A percentile compares a stretch with the other conserved stretches of the same genome.
Conservation (phyloP, 75 land plant species). For the Cryptomeria japonica region DNA sequence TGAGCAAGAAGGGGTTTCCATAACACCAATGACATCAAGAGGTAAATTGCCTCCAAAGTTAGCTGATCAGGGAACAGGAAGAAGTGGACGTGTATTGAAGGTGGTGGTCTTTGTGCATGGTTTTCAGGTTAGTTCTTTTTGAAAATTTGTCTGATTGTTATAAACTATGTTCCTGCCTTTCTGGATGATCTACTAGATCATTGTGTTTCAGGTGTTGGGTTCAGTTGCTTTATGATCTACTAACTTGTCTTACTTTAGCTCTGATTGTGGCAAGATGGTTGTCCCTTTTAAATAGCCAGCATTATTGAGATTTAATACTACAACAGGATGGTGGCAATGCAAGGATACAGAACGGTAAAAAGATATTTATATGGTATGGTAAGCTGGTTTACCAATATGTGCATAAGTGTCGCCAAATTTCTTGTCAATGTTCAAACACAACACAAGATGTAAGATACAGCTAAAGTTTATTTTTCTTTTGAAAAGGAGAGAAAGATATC, state of each 20-base stretch:
- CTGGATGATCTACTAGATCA: not conserved
- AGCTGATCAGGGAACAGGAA: conserved; percentile 10
- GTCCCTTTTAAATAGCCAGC: not conserved
- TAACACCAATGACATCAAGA: not conserved
- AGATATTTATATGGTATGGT: not conserved
- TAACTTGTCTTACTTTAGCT: not conserved
- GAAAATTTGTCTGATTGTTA: not conserved
- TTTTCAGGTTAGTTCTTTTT: conserved; percentile 54
- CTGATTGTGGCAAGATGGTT: not conserved
- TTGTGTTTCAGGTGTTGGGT: not conserved
- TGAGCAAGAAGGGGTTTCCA: conserved; percentile 17
- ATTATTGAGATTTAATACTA: not conserved
- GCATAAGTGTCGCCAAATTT: no score
- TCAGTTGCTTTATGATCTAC: not conserved
- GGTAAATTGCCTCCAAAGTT: conserved; percentile 17
- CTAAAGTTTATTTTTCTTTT: no score
- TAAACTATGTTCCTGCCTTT: not conserved
- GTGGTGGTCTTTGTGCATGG: conserved; percentile 87
- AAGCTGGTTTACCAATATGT: not conserved
- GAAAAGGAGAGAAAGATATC: no score
- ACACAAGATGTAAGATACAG: no score
- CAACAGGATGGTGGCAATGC: not conserved
- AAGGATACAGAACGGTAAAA: not conserved
- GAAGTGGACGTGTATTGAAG: conserved; percentile 41
- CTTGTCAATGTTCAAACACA: no score